These are phyloP conservation scores for Mrakia gelida DNA, from an alignment of 768 basidiomycete genomes.

Conservation along the genomic window DNA sequence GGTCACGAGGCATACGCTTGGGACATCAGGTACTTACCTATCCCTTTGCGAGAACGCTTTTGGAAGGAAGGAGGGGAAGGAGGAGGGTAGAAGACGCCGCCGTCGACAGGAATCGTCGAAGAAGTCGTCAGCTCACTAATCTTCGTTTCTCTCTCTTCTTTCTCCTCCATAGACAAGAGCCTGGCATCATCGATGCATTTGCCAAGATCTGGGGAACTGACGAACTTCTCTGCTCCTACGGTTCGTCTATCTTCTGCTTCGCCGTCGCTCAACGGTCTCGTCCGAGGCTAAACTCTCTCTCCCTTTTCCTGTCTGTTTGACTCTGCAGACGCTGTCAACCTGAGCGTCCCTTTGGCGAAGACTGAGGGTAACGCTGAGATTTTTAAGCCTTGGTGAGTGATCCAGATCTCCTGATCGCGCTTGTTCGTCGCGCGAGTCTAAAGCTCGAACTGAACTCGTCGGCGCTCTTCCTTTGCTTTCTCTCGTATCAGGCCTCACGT, in stretches of 20 bases:
- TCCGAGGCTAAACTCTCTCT: not conserved
- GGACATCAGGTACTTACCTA: slow-evolving; percentile 31
- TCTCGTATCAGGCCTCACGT: slow-evolving; percentile 7
- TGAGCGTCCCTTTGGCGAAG: slow-evolving; percentile 20
- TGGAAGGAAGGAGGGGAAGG: too few relatives aligned
- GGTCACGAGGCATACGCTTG: slow-evolving; percentile 35
- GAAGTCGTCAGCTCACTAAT: not conserved
- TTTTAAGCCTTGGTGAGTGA: slow-evolving; percentile 18
- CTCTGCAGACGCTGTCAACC: slow-evolving; percentile 22
- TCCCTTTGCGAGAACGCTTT: not conserved
- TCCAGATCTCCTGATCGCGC: not conserved
- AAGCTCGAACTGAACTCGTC: not conserved
- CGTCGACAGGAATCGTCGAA: not conserved
- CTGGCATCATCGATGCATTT: slow-evolving; percentile 37
- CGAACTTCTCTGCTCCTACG: slow-evolving; percentile 38
- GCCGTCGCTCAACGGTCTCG: not conserved
- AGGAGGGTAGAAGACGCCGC: slow-evolving; percentile 12
- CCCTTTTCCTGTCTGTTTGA: not conserved
- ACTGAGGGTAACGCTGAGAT: slow-evolving; percentile 10
- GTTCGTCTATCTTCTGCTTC: not conserved
- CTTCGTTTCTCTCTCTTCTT: not conserved
- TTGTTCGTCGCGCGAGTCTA: not conserved
- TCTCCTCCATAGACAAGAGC: slow-evolving; percentile 34
- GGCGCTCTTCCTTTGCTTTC: not conserved
- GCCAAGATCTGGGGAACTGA: slow-evolving; percentile 39